Evolutionary conservation across 352 stramenopile genomes (phyloP).

Genomic region (Phytophthora capsici): DNA sequence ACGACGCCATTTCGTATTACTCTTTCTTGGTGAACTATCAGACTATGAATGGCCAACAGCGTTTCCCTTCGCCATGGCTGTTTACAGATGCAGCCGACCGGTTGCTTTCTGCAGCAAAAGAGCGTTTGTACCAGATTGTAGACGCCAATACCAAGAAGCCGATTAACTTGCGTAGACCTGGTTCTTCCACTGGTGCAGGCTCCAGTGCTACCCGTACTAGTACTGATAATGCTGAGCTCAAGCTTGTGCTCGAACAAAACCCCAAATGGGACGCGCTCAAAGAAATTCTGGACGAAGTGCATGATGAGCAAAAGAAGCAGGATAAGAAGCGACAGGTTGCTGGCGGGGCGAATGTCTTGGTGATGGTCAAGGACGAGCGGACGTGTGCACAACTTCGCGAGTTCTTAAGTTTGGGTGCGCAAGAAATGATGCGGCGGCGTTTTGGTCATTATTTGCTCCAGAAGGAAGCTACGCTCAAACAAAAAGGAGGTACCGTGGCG

Average conservation of each 20-base stretch:
- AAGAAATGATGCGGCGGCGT: conserved; percentile 83
- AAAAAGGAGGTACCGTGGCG: conserved; percentile 51
- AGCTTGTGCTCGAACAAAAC: conserved; percentile 88
- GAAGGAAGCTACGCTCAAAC: conserved; percentile 60
- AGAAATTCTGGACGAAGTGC: conserved; percentile 94
- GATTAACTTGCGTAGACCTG: conserved; percentile 41
- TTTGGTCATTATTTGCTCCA: conserved; percentile 87
- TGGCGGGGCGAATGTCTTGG: conserved; percentile 63
- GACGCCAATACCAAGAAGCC: conserved; percentile 56
- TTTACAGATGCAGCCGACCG: conserved; percentile 94
- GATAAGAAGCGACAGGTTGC: conserved; percentile 24
- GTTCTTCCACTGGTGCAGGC: conserved; percentile 11
- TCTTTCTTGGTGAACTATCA: conserved; percentile 94
- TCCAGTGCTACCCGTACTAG: conserved; percentile 14
- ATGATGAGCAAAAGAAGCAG: conserved; percentile 51
- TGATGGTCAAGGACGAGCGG: conserved; percentile 92
- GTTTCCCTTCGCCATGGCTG: conserved; percentile 94
- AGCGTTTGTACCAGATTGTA: conserved; percentile 91
- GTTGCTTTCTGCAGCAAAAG: conserved; percentile 93
- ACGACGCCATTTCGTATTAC: conserved; percentile 97
- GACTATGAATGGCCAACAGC: conserved; percentile 80
- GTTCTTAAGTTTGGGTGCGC: conserved; percentile 78
- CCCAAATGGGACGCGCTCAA: conserved; percentile 95
- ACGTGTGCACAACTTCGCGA: conserved; percentile 86
- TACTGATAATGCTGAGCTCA: conserved; percentile 51